phyloP scores from a whole-genome alignment of 2,329 filamentous ascomycete genomes.

The Trichoderma harzianum region DNA sequence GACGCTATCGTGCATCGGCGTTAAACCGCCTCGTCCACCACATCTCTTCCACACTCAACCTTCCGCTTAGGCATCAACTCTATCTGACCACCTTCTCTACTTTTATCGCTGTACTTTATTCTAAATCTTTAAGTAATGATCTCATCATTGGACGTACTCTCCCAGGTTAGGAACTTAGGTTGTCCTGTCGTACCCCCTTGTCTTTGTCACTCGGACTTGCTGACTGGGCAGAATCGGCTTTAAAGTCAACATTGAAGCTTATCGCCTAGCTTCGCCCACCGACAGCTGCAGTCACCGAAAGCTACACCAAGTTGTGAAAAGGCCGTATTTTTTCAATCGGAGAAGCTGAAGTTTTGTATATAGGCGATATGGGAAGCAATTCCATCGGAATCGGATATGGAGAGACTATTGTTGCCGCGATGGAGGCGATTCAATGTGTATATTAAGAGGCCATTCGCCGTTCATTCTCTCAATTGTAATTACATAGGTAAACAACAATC shows the following conservation, averaged over 20 bases:
- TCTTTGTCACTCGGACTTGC: not conserved
- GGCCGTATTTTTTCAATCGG: not conserved
- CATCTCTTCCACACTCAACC: too few species aligned
- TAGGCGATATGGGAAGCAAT: not conserved
- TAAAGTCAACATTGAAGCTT: not conserved
- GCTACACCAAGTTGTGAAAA: not conserved
- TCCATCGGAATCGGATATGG: not conserved
- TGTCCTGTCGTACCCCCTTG: too few species aligned
- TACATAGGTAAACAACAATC: not conserved
- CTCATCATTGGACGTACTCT: not conserved
- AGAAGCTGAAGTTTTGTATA: not conserved
- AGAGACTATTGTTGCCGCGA: not conserved
- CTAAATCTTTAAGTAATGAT: not conserved
- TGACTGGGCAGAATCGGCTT: not conserved
- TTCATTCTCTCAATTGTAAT: not conserved
- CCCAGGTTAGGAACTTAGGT: not conserved
- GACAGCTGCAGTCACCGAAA: not conserved
- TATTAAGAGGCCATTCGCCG: not conserved
- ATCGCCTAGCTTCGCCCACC: not conserved
- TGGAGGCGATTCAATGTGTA: not conserved
- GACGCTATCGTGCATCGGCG: not conserved
- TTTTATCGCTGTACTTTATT: not conserved
- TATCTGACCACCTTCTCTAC: not conserved
- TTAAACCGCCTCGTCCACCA: not conserved
- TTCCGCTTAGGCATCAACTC: not conserved